These are phyloP conservation scores for Saccharum hybrid DNA, from an alignment of 202 grass and related monocot genomes.

Conservation along the genomic window DNA sequence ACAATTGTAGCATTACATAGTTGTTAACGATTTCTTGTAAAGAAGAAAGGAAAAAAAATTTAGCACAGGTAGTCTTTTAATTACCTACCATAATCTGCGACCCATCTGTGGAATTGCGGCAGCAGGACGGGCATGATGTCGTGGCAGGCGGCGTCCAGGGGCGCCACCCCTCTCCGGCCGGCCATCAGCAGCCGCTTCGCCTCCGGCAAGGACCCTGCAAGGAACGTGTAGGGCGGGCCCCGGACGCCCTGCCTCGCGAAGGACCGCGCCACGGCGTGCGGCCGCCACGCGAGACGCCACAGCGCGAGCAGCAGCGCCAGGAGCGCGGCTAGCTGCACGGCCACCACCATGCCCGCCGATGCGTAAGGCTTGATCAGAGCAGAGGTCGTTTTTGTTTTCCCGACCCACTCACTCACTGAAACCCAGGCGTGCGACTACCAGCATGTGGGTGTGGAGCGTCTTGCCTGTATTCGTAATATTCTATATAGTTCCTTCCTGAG, in stretches of 20 bases:
- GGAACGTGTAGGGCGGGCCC: slow-evolving; percentile 46
- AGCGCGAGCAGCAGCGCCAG: slow-evolving; percentile 15
- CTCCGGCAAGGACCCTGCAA: slow-evolving; percentile 49
- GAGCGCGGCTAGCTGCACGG: slow-evolving; percentile 1
- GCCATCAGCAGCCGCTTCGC: slow-evolving; percentile 27
- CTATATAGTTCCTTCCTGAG: no score
- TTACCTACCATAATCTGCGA: slow-evolving; percentile 44
- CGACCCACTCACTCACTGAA: neutral
- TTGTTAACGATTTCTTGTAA: no score
- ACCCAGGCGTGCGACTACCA: neutral
- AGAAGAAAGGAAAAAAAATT: no score
- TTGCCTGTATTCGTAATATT: no score
- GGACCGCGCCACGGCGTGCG: slow-evolving; percentile 34
- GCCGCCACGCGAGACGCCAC: slow-evolving; percentile 41
- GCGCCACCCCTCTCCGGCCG: slow-evolving; percentile 3
- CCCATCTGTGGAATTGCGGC: slow-evolving; percentile 48
- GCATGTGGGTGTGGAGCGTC: no score
- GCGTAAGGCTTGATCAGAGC: neutral
- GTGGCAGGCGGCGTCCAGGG: slow-evolving; percentile 44
- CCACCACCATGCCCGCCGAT: neutral
- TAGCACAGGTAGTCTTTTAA: neutral
- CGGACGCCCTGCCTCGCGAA: slow-evolving; percentile 47
- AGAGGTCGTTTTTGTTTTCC: neutral
- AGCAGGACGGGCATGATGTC: slow-evolving; percentile 47
- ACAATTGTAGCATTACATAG: no score